Conservation (phyloP, 2,329 filamentous ascomycete genomes). For the Paraconiothyrium sp. region DNA sequence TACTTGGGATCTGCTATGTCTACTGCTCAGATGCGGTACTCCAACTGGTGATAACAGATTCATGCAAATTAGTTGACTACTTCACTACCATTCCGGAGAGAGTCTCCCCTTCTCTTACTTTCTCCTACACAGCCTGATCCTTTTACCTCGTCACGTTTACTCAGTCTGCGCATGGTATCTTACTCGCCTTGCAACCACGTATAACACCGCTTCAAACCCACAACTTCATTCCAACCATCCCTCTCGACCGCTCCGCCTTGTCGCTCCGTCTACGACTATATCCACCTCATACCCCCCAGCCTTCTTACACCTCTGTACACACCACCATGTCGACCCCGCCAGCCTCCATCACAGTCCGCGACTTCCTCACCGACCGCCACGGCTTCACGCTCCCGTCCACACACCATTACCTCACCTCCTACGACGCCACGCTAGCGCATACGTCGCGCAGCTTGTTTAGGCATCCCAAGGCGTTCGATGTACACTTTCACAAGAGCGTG, state of each 20-base stretch:
- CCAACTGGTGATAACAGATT: not conserved
- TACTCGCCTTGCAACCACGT: not conserved
- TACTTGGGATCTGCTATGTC: not conserved
- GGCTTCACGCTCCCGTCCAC: constrained; percentile 10
- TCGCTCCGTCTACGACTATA: not conserved
- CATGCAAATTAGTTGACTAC: not conserved
- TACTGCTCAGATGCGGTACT: not conserved
- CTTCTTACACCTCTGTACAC: not conserved
- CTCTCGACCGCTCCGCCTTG: not conserved
- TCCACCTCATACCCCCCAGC: not conserved
- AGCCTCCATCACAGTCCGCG: constrained; percentile 3
- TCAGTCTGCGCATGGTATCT: too few species aligned
- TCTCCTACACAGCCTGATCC: too few species aligned
- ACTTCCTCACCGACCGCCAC: constrained; percentile 12
- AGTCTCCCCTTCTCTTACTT: not conserved
- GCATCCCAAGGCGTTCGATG: not conserved
- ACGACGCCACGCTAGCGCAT: not conserved
- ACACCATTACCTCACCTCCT: not conserved
- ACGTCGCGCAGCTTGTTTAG: constrained; percentile 1
- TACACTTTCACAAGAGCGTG: not conserved
- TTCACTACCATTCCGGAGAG: not conserved
- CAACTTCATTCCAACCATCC: not conserved
- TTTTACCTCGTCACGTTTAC: too few species aligned
- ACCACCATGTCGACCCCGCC: not conserved
- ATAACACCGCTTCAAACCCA: not conserved